Evolutionary conservation across 2,329 filamentous ascomycete genomes (phyloP).

Genomic region (Cladophialophora chaetospira): DNA sequence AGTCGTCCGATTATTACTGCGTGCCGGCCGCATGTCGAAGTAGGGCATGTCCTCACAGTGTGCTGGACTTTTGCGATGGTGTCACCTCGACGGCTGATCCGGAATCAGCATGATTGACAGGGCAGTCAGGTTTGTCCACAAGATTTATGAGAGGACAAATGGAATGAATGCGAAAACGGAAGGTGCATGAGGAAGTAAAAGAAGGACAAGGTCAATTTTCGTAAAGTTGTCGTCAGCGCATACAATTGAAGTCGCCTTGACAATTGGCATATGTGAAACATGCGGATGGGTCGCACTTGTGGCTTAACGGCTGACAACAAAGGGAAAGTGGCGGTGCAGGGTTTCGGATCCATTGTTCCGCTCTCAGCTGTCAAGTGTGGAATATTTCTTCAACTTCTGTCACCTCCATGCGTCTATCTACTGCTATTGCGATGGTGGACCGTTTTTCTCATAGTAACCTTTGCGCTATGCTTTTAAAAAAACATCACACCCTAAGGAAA

Average conservation of each 20-base stretch:
- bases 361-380: background rate
- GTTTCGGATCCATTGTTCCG: background rate
- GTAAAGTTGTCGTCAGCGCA: background rate
- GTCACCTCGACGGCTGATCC: slow-evolving; percentile 45
- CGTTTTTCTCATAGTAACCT: background rate
- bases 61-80: slow-evolving; percentile 5
- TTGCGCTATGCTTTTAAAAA: background rate
- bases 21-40: slow-evolving; percentile 31
- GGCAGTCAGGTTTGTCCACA: slow-evolving; percentile 55
- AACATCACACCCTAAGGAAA: background rate
- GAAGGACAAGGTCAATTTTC: background rate
- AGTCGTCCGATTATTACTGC: slow-evolving; percentile 25
- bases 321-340: background rate
- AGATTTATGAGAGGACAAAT: background rate
- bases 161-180: background rate
- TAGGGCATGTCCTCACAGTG: slow-evolving; percentile 16
- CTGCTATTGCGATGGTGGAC: background rate
- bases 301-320: background rate
- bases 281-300: background rate
- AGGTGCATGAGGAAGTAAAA: background rate
- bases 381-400: background rate
- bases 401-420: background rate
- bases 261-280: slow-evolving; percentile 1
- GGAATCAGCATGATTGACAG: slow-evolving; percentile 51
- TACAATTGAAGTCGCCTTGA: background rate